Evolutionary conservation across 1,284 basidiomycete genomes (phyloP).

Genomic region (Trametes pubescens): DNA sequence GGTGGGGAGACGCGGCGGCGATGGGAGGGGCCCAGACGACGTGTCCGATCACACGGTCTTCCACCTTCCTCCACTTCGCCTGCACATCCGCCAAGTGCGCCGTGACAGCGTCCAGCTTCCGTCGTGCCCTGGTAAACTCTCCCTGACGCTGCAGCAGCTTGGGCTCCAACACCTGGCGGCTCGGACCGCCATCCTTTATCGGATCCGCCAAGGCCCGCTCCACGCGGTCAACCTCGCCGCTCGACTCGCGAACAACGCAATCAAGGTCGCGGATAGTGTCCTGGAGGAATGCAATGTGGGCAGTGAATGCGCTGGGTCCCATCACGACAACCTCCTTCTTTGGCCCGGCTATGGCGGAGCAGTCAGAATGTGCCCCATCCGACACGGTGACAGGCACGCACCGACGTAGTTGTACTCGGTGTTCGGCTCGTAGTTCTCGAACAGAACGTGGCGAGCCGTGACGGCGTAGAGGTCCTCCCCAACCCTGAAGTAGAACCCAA

Average conservation of each 20-base stretch:
- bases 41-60: slow-evolving; percentile 41
- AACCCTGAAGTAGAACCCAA: slow-evolving; percentile 36
- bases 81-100: slow-evolving; percentile 18
- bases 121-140: too few species aligned
- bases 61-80: slow-evolving; percentile 38
- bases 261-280: slow-evolving; percentile 11
- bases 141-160: too few species aligned
- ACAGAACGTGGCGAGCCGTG: slow-evolving; percentile 39
- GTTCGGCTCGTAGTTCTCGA: slow-evolving; percentile 35
- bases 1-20: slow-evolving; percentile 33
- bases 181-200: too few species aligned
- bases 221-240: too few species aligned
- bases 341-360: neutral
- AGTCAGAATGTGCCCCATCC: neutral
- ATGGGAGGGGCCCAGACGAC: slow-evolving; percentile 44
- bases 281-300: slow-evolving; percentile 45
- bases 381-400: slow-evolving; percentile 21
- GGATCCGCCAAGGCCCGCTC: too few species aligned
- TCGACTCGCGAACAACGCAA: too few species aligned
- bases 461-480: slow-evolving; percentile 38
- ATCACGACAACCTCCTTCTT: slow-evolving; percentile 47
- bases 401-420: slow-evolving; percentile 34
- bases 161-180: too few species aligned
- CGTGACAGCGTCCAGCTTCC: too few species aligned
- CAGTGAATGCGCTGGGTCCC: slow-evolving; percentile 44